Evolutionary conservation across 345 rosid genomes (phyloP).

Genomic region (Eucalyptus polybractea): DNA sequence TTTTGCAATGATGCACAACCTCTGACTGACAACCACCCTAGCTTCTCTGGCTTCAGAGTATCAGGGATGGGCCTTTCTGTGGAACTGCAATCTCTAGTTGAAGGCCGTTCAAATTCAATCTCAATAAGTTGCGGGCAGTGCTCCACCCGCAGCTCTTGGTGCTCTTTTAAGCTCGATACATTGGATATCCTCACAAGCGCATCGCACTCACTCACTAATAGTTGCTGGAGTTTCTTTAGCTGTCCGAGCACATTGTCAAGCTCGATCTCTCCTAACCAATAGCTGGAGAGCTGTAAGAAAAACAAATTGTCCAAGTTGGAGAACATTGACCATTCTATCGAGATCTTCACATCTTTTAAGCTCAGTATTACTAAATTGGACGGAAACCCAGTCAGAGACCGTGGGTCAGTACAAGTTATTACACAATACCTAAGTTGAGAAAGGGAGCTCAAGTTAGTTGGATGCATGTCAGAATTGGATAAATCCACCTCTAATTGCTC

Average conservation of each 20-base stretch:
- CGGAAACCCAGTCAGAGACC: not conserved
- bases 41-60: not conserved
- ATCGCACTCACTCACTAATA: not conserved
- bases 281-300: not conserved
- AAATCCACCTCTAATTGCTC: not conserved
- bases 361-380: not conserved
- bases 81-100: not conserved
- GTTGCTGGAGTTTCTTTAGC: not conserved
- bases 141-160: not conserved
- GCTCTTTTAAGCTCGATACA: not conserved
- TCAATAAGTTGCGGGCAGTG: not conserved
- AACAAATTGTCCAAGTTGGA: not conserved
- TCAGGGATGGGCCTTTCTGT: not conserved
- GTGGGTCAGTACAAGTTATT: not conserved
- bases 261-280: not conserved
- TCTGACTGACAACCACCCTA: not conserved
- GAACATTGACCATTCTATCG: not conserved
- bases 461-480: not conserved
- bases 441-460: not conserved
- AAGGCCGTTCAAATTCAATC: not conserved
- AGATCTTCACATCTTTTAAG: not conserved
- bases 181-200: not conserved
- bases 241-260: not conserved
- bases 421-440: not conserved
- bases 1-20: not conserved